phyloP scores from a whole-genome alignment of 345 rosid species.

The Dipteronia dyeriana region DNA sequence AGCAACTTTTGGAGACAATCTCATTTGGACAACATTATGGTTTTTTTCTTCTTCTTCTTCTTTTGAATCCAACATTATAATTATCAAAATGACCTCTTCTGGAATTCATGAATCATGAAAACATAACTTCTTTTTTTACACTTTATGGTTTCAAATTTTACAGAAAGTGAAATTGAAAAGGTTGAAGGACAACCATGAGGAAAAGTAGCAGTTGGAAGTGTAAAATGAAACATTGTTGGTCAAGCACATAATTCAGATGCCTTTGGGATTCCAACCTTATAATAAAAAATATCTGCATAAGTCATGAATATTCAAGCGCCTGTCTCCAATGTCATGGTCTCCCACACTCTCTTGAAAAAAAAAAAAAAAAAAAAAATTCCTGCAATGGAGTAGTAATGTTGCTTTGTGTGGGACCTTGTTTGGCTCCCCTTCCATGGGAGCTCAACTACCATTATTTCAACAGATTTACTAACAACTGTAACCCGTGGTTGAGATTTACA shows the following conservation, averaged over 20 bases:
- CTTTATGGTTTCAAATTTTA: neutral
- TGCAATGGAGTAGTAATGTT: slow-evolving; percentile 9
- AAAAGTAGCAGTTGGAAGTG: neutral
- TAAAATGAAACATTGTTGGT: slow-evolving; percentile 12
- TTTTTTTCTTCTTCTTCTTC: neutral
- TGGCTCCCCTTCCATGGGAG: slow-evolving; percentile 6
- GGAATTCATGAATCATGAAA: neutral
- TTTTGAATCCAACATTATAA: neutral
- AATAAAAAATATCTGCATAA: neutral
- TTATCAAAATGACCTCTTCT: neutral
- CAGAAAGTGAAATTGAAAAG: neutral
- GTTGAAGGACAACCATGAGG: neutral
- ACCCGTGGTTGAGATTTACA: no score
- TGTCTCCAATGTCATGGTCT: slow-evolving; percentile 20
- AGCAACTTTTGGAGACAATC: slow-evolving; percentile 3
- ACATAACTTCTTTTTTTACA: neutral
- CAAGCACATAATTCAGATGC: slow-evolving; percentile 27
- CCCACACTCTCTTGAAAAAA: slow-evolving; percentile 11
- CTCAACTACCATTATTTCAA: no score
- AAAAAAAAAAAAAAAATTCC: slow-evolving; percentile 10
- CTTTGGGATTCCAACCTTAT: slow-evolving; percentile 22
- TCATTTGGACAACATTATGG: slow-evolving; percentile 8
- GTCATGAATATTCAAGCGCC: slow-evolving; percentile 9
- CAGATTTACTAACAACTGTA: no score
- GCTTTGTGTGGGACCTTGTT: slow-evolving; percentile 21